Base-by-base conservation (phyloP, 371 early-diverging fungal species). In the Syncephalastrum contaminatum region DNA sequence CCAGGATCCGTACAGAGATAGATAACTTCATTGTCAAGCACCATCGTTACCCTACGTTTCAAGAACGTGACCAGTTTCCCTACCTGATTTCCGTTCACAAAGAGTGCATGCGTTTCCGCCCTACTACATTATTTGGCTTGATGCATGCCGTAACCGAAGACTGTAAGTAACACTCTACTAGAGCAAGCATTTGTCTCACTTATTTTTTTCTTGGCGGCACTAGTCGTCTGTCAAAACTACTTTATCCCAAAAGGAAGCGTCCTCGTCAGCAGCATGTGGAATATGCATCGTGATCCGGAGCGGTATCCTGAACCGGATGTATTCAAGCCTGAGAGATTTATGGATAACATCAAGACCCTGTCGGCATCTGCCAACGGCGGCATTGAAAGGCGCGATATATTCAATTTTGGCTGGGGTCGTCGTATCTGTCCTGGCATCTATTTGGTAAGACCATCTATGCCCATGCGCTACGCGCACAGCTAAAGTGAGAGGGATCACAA, bases 231-330 rank as follows among this genome's bases (percentile, higher is more conserved):
- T 19, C 72, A 21, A 15, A 53, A 70, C 12, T 68, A 68, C 55
- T 52, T 42, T 4, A 72, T 77, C 16, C 78, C 70, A 15, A 70
- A 72, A 54, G 69, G 67, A 24, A 63, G 66, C 12, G 43, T 42
- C 13, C 24, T 74, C 18, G 50, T 70, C 41, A 44, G 60, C 45
- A 69, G 62, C 51, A 54, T 62, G 50, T 20, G 48, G 7, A 62
- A 39, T 25, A 62, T 62, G 24, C 69, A 69, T 42, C 27, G 22
- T 19, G 48, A 65, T 41, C 53, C 61, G 7, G 24, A 55, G 0
- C 25, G 30, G 8, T 60, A 48, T 18, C 39, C 59, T 12, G 48
- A 60, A 4, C 54, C 62, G 3, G 58, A 56, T 36, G 40, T 48
- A 41, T 69, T 69, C 44, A 52, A 42, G n/a, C 69, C 69, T 13